Conservation (phyloP, 352 stramenopile species). For the Pythium dissotocum region DNA sequence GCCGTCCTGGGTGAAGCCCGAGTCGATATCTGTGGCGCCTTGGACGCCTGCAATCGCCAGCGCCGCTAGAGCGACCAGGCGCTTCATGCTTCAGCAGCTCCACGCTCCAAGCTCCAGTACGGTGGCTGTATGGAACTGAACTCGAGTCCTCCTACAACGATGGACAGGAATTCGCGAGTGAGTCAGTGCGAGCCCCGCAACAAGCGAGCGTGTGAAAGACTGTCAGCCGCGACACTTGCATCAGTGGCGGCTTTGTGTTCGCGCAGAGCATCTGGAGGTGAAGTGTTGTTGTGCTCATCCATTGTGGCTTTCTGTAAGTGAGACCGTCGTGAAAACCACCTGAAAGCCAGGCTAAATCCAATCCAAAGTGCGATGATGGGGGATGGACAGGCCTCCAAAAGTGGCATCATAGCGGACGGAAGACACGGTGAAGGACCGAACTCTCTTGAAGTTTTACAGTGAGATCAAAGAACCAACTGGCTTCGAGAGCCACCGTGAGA, state of each 20-base stretch:
- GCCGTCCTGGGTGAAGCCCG: slow-evolving; percentile 22
- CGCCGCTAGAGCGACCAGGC: slow-evolving; percentile 4
- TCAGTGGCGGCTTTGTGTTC: neutral
- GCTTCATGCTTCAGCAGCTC: neutral
- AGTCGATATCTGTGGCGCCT: slow-evolving; percentile 15
- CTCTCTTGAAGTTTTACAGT: neutral
- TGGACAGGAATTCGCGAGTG: slow-evolving; percentile 4
- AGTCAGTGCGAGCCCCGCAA: neutral
- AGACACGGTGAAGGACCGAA: neutral
- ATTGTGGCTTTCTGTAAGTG: neutral
- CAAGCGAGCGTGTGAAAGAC: neutral
- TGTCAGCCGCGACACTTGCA: neutral
- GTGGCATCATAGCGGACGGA: neutral
- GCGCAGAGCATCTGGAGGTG: neutral
- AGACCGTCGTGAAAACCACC: neutral
- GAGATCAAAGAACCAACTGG: neutral
- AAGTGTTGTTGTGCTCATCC: neutral
- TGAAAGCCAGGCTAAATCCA: neutral
- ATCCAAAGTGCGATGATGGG: neutral
- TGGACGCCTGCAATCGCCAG: neutral
- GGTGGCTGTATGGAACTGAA: too few species aligned
- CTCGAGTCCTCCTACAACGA: too few species aligned
- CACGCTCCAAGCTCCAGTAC: too few species aligned
- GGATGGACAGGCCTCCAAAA: neutral
- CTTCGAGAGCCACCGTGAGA: too few species aligned